Base-by-base conservation (phyloP, 108 stramenopile species). In the Nitzschia putrida region DNA sequence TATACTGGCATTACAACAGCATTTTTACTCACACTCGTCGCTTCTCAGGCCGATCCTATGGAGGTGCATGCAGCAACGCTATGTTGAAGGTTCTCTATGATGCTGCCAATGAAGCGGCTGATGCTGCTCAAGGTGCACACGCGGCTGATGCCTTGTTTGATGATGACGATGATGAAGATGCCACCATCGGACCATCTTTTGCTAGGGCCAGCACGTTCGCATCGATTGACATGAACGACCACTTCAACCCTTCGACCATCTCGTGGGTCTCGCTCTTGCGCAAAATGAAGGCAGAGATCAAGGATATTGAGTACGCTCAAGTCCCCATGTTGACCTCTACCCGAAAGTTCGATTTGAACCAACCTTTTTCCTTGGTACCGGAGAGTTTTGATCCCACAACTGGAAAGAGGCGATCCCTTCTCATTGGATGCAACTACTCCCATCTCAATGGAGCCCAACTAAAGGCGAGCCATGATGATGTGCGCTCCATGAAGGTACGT, bases 41-140 rank as follows among this genome's bases (percentile, higher is more conserved):
- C 49, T 20, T 49, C 56, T n/a, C 83, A 69, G 90, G 90, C 29
- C 68, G 87, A 66, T 89, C 88, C 24, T 87, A 88, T 74, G 93
- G 93, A 22, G 93, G 93, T 49, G 87, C 90, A 18, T 83, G 80
- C 61, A 71, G 79, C 64, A 94, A 91, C 64, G 81, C 88, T 45
- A 79, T 94, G 73, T 83, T 94, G 51, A 94, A 94, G 69, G 93
- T 89, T 8, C 76, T 94, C 40, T 94, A 94, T 64, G 93, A 94
- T 69, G 82, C 87, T 12, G 93, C 86, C 56, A 81, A 83, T 29
- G 90, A 86, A 52, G 78, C 78, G 22, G 74, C 57, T 2, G 69
- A 74, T 71, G 74, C 39, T 7, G 67, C 60, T 0, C 52, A 64
- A 43, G 20, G 37, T 7, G 29, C 52, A 2, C 29, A 57, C 12